These are phyloP conservation scores for Diaporthe caulivora DNA, from an alignment of 2,329 filamentous ascomycete genomes.

Conservation along the genomic window DNA sequence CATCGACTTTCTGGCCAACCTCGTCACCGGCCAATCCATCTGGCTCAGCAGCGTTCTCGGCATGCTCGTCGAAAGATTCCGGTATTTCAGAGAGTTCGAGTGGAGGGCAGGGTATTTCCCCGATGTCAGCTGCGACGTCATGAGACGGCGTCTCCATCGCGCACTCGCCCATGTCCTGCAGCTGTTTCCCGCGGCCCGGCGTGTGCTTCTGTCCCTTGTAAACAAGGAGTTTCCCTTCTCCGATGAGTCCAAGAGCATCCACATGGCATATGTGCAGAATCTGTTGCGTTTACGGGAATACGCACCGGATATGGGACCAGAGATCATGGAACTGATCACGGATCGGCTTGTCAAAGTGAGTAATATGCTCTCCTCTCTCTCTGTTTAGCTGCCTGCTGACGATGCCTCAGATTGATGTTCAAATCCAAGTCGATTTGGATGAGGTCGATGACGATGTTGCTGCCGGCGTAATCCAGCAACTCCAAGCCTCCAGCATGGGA, in stretches of 20 bases:
- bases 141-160: constrained; percentile 81
- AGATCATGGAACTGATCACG: constrained; percentile 86
- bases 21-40: constrained; percentile 86
- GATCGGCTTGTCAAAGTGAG: constrained; percentile 81
- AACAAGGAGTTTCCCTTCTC: constrained; percentile 79
- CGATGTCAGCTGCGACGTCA: constrained; percentile 71
- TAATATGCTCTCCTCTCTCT: background rate
- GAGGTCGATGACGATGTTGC: constrained; percentile 91
- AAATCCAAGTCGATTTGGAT: constrained; percentile 93
- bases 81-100: constrained; percentile 60
- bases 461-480: constrained; percentile 74
- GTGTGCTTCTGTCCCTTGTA: constrained; percentile 76
- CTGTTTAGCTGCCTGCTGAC: constrained; percentile 24
- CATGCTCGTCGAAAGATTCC: constrained; percentile 86
- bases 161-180: constrained; percentile 81
- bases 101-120: constrained; percentile 66
- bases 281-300: constrained; percentile 83
- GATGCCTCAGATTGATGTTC: constrained; percentile 78
- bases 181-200: constrained; percentile 83
- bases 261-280: constrained; percentile 90
- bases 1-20: constrained; percentile 74
- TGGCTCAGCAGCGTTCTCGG: constrained; percentile 81
- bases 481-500: constrained; percentile 49
- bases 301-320: constrained; percentile 80
- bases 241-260: constrained; percentile 81